Conservation (phyloP, 2,329 filamentous ascomycete species). For the Neonectria faginata region DNA sequence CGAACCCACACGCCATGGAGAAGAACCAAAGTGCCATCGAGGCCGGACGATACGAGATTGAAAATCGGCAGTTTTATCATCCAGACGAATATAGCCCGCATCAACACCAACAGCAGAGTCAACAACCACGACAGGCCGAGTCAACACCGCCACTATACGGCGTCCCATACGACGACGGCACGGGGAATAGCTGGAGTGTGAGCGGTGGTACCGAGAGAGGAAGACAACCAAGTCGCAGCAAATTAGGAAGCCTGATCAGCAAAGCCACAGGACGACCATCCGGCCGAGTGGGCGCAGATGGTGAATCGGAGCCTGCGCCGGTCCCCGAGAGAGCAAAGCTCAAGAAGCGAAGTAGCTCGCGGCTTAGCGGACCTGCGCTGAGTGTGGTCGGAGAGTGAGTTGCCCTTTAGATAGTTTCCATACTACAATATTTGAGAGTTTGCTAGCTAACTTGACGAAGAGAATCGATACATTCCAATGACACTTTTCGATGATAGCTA, state of each 20-base stretch:
- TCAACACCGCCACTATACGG: background rate
- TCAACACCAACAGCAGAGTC: constrained; percentile 7
- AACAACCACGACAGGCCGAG: background rate
- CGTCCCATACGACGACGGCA: background rate
- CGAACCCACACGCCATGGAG: constrained; percentile 22
- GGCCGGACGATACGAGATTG: constrained; percentile 41
- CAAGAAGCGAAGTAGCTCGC: constrained; percentile 39
- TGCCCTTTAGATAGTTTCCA: background rate
- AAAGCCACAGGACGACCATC: constrained; percentile 26
- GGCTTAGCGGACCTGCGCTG: constrained; percentile 24
- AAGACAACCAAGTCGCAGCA: constrained; percentile 28
- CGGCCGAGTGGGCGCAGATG: constrained; percentile 6
- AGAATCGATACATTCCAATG: background rate
- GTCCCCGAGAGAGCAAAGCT: constrained; percentile 36
- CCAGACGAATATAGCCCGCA: constrained; percentile 31
- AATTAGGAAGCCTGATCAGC: constrained; percentile 27
- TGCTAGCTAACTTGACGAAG: background rate
- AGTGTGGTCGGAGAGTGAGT: constrained; percentile 36
- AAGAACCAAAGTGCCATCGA: constrained; percentile 42
- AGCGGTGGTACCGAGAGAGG: constrained; percentile 26
- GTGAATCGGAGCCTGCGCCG: constrained; percentile 1
- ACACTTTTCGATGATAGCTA: background rate
- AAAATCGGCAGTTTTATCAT: constrained; percentile 40
- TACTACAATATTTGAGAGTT: background rate
- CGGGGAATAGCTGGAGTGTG: constrained; percentile 15